These are phyloP conservation scores for Aureobasidium pullulans DNA, from an alignment of 2,329 filamentous ascomycete species.

Conservation along the genomic window DNA sequence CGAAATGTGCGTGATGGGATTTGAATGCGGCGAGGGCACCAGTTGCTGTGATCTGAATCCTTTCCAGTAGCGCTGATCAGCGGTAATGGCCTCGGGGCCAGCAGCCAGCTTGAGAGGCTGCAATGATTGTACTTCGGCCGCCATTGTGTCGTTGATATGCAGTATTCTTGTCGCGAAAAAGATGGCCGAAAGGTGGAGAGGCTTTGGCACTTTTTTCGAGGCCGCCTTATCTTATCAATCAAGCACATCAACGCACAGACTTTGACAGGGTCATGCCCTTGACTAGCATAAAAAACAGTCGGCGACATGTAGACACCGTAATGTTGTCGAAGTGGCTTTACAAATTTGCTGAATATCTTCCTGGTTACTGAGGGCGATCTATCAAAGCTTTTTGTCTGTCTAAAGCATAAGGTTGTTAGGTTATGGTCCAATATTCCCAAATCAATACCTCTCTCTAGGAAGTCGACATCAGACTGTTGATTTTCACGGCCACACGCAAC, in stretches of 20 bases:
- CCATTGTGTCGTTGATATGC: conserved; percentile 50
- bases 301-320: background rate
- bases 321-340: no score
- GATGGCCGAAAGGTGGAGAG: conserved; percentile 8
- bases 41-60: conserved; percentile 87
- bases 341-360: no score
- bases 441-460: no score
- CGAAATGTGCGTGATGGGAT: conserved; percentile 84
- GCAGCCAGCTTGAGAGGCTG: conserved; percentile 75
- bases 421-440: no score
- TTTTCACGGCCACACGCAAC: no score
- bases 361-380: no score
- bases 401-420: no score
- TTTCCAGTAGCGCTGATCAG: conserved; percentile 94
- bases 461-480: no score
- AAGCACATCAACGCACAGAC: background rate
- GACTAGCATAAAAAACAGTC: background rate
- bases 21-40: conserved; percentile 83
- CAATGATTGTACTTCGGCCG: conserved; percentile 74
- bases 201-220: conserved; percentile 8
- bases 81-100: conserved; percentile 73
- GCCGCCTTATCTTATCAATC: conserved; percentile 7
- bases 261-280: background rate
- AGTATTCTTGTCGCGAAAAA: conserved; percentile 8
- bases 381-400: no score